phyloP scores from a whole-genome alignment of 768 basidiomycete genomes.

The Pholiota microspora region DNA sequence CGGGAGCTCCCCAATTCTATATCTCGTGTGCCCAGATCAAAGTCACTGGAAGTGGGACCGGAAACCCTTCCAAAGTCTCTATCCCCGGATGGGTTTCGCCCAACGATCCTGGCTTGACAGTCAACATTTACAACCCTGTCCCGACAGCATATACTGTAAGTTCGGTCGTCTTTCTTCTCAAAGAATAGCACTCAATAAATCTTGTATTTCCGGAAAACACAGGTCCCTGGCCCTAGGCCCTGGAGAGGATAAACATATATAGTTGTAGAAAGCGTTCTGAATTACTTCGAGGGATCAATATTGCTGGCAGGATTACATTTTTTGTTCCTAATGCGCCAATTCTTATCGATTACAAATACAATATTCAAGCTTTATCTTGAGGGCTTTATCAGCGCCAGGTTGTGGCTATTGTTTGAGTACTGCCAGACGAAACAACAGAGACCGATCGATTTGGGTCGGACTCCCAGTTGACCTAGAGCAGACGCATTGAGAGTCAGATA shows the following conservation, averaged over 20 bases:
- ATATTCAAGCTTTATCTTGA: too few species aligned
- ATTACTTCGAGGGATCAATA: not conserved
- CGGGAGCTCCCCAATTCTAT: slow-evolving; percentile 42
- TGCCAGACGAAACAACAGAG: slow-evolving; percentile 38
- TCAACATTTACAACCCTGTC: slow-evolving; percentile 42
- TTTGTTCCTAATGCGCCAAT: too few species aligned
- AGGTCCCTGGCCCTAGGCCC: slow-evolving; percentile 18
- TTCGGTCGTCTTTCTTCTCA: too few species aligned
- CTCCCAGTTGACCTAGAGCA: slow-evolving; percentile 53
- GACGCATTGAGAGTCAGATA: not conserved
- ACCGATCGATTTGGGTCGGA: slow-evolving; percentile 56
- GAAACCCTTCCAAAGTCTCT: slow-evolving; percentile 40
- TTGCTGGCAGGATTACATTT: too few species aligned
- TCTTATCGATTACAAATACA: too few species aligned
- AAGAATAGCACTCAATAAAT: too few species aligned
- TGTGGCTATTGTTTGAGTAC: slow-evolving; percentile 16
- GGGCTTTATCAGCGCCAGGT: slow-evolving; percentile 16
- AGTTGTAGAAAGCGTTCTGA: not conserved
- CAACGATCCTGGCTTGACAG: slow-evolving; percentile 36
- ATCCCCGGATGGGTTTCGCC: slow-evolving; percentile 36
- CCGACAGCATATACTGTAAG: slow-evolving; percentile 30
- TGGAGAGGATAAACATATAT: slow-evolving; percentile 15
- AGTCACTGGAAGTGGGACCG: slow-evolving; percentile 38
- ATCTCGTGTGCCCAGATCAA: slow-evolving; percentile 46
- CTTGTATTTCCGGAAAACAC: not conserved